Base-by-base conservation (phyloP, 768 basidiomycete genomes). In the Amanita muscaria region DNA sequence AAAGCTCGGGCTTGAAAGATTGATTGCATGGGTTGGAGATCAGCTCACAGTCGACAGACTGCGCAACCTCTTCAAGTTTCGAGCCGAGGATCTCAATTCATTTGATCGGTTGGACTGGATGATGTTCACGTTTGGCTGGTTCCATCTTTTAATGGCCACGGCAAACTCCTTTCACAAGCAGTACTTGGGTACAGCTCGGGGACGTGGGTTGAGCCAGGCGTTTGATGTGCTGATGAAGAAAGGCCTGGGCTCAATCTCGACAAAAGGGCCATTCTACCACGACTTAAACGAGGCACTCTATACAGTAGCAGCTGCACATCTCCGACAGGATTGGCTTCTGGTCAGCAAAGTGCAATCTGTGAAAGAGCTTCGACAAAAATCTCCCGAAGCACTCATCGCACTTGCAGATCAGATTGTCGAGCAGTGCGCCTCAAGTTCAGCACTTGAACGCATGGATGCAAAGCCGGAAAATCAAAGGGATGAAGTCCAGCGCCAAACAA, bases 111-210 rank as follows among this genome's bases (percentile, higher is more conserved):
- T 70, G 0, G 64, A 70, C 34, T 69, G 53, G 49, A 45, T 64
- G 4, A 33, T 65, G 1, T 40, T 53, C 0, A 41, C 55, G 0
- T 65, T 66, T 35, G 65, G 70, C 0, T 74, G 67, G 67, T 59
- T 74, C 10, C 69, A 74, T 43, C 46, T 61, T 0, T 30, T 51
- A 21, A 69, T 74, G 60, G 68, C 67, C 3, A 59, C 59, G 40
- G 66, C 58, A 3, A 61, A 64, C 35, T 67, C 68, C 0, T 38
- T 73, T 0, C 64, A 72, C 44, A 61, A 64, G 35, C 70, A 72
- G 42, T 70, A 69, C 48, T 54, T 62, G 3, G 65, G 65, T 0
- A 66, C 64, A 0, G 33, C 51, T 10, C 45, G 18, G 52, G 56
- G 1, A 49, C 55, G 2, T 59, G 64, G 0, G 21, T 11, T 37